Evolutionary conservation across 1,284 basidiomycete genomes (phyloP).

Genomic region (Psilocybe mexicana): DNA sequence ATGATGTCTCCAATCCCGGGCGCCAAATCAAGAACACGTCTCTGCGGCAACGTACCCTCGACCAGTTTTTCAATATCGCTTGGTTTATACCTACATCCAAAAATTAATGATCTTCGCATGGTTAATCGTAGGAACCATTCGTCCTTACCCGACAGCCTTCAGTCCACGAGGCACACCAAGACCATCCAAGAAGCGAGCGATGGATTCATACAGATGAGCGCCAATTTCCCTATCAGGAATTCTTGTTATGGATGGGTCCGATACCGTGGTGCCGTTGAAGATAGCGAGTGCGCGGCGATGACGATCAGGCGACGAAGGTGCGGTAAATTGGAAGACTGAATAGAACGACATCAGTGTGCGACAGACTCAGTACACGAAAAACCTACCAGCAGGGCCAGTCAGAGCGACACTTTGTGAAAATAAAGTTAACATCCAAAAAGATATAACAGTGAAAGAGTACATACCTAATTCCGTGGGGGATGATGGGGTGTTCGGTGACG

Average conservation of each 20-base stretch:
- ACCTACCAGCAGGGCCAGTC: slow-evolving; percentile 78
- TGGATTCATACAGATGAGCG: slow-evolving; percentile 81
- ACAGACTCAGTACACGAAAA: background rate
- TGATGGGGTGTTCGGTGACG: slow-evolving; percentile 80
- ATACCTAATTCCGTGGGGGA: slow-evolving; percentile 87
- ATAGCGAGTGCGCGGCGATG: slow-evolving; percentile 89
- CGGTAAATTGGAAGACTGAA: slow-evolving; percentile 89
- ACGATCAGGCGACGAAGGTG: slow-evolving; percentile 87
- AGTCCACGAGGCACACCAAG: slow-evolving; percentile 89
- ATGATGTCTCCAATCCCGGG: slow-evolving; percentile 82
- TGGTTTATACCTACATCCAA: slow-evolving; percentile 51
- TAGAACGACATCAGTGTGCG: background rate
- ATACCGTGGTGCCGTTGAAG: slow-evolving; percentile 68
- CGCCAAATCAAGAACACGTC: slow-evolving; percentile 85
- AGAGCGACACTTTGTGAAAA: slow-evolving; percentile 67
- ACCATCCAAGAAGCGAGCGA: slow-evolving; percentile 86
- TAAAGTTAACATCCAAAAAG: background rate
- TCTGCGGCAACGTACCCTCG: slow-evolving; percentile 85
- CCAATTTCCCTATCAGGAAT: slow-evolving; percentile 87
- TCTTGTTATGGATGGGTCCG: slow-evolving; percentile 69
- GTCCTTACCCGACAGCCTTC: slow-evolving; percentile 69
- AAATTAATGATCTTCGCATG: background rate
- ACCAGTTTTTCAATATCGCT: slow-evolving; percentile 72
- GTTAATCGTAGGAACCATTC: background rate
- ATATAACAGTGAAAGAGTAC: slow-evolving; percentile 15